A percentile compares a stretch with the other conserved stretches of the same genome.
phyloP scores from a whole-genome alignment of 2,329 filamentous ascomycete species.

The Cordyceps javanica region DNA sequence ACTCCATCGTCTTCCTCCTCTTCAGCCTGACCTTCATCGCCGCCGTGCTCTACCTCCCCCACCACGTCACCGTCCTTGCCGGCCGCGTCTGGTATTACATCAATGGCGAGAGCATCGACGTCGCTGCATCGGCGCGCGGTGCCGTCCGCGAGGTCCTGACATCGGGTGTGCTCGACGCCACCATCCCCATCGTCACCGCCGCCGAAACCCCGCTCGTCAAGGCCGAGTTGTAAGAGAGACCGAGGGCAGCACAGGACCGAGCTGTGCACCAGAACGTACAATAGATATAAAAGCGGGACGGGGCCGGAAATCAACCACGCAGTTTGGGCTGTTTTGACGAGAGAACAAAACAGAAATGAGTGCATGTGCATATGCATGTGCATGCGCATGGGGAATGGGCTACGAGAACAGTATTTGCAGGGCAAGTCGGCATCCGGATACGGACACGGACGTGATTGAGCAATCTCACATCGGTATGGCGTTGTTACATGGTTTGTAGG shows the following conservation, averaged over 20 bases:
- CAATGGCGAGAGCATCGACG: conserved; percentile 65
- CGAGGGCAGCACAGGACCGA: background rate
- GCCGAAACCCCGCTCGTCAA: conserved; percentile 22
- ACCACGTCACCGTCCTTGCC: conserved; percentile 77
- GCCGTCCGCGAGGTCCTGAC: conserved; percentile 22
- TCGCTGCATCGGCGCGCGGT: conserved; percentile 30
- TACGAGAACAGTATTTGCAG: background rate
- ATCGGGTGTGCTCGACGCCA: conserved; percentile 23
- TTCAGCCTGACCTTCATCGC: conserved; percentile 81
- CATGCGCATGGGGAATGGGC: background rate
- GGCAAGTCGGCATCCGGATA: background rate
- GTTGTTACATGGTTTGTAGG: background rate
- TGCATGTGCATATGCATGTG: no score
- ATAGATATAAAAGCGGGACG: background rate
- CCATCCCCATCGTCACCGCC: conserved; percentile 20
- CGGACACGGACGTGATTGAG: background rate
- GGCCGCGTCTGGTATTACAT: conserved; percentile 93
- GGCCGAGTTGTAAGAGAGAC: conserved; percentile 27
- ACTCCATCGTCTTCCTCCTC: conserved; percentile 87
- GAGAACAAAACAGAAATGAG: background rate
- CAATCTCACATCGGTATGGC: background rate
- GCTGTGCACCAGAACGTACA: background rate
- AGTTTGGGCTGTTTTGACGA: no score
- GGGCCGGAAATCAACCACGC: background rate
- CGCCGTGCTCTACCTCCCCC: conserved; percentile 84